Evolutionary conservation across 1,139 yeast genomes (phyloP).

Genomic region (Debaryomyces singareniensis): DNA sequence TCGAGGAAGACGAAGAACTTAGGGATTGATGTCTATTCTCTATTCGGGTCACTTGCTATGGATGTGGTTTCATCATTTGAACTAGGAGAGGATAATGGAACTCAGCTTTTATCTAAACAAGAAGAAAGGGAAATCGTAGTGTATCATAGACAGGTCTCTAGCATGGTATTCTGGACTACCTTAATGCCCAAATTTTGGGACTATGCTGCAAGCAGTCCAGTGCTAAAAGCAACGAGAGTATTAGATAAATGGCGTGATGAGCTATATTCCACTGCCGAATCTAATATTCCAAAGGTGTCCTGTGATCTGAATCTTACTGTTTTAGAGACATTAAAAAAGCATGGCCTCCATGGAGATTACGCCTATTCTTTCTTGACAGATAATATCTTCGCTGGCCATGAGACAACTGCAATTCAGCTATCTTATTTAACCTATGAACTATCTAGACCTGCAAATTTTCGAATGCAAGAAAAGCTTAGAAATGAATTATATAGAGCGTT

Average conservation of each 20-base stretch:
- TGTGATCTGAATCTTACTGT: slow-evolving; percentile 19
- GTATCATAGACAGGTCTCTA: slow-evolving; percentile 48
- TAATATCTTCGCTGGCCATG: slow-evolving; percentile 61
- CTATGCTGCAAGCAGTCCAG: slow-evolving; percentile 38
- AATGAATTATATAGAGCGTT: slow-evolving; percentile 35
- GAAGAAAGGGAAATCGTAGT: slow-evolving; percentile 29
- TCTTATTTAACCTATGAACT: slow-evolving; percentile 58
- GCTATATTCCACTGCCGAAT: slow-evolving; percentile 33
- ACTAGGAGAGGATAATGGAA: slow-evolving; percentile 44
- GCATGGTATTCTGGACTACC: slow-evolving; percentile 69
- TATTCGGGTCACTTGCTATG: slow-evolving; percentile 68
- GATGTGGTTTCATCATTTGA: slow-evolving; percentile 61
- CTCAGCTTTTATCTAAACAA: slow-evolving; percentile 33
- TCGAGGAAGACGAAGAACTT: slow-evolving; percentile 11
- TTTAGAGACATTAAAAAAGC: slow-evolving; percentile 25
- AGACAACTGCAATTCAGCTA: slow-evolving; percentile 65
- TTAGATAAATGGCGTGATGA: slow-evolving; percentile 48
- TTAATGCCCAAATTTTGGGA: slow-evolving; percentile 50
- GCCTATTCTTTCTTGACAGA: slow-evolving; percentile 39
- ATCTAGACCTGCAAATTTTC: slow-evolving; percentile 41
- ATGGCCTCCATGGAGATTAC: slow-evolving; percentile 23
- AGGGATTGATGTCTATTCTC: slow-evolving; percentile 50
- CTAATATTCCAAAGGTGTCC: slow-evolving; percentile 11
- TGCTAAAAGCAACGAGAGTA: slow-evolving; percentile 29
- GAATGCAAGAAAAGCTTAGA: slow-evolving; percentile 36